These are phyloP conservation scores for Ophiostoma tasmaniense DNA, from an alignment of 2,329 filamentous ascomycete species.

Conservation along the genomic window DNA sequence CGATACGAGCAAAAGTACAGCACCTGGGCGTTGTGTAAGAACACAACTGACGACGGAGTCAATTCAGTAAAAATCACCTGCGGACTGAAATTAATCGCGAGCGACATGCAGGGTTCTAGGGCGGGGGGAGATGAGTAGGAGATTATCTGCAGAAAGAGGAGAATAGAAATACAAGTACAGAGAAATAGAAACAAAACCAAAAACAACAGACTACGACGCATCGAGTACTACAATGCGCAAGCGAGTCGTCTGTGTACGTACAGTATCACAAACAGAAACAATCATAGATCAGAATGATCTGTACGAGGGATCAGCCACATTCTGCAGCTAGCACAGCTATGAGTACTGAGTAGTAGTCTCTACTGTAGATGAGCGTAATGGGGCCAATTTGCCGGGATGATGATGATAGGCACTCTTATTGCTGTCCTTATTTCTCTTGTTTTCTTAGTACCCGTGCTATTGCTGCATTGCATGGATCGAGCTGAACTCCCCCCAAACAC, in stretches of 20 bases:
- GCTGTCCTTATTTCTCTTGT: not conserved
- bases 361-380: not conserved
- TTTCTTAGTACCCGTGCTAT: not conserved
- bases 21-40: not conserved
- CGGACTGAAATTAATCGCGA: not conserved
- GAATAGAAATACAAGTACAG: not conserved
- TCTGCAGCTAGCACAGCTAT: not conserved
- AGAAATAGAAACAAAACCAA: not conserved
- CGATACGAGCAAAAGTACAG: not conserved
- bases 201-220: not conserved
- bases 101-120: not conserved
- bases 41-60: too few species aligned
- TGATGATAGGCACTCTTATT: not conserved
- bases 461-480: not conserved
- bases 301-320: not conserved
- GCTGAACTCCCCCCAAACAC: not conserved
- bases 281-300: too few species aligned
- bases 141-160: not conserved
- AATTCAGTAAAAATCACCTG: too few species aligned
- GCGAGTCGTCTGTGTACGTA: not conserved
- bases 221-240: not conserved
- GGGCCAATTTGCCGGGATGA: conserved; percentile 8
- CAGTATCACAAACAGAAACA: not conserved
- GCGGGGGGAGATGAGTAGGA: not conserved
- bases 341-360: too few species aligned